Conservation (phyloP, 805 yeast genomes). For the Spathaspora arborariae region DNA sequence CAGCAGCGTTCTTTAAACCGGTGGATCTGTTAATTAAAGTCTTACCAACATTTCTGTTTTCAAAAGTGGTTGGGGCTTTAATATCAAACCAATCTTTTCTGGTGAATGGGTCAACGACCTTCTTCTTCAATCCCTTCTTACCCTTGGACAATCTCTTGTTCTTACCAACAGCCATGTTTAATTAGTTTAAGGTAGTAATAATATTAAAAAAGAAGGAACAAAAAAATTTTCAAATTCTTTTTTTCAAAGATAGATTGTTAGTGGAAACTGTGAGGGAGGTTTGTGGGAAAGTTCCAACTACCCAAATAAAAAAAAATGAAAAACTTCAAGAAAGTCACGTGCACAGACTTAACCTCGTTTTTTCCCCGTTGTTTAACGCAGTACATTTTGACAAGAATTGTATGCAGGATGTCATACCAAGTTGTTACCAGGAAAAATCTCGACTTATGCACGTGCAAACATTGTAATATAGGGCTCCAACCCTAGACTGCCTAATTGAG, state of each 20-base stretch:
- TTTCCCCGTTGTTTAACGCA: no score
- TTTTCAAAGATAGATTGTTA: background rate
- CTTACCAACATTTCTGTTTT: constrained; percentile 98
- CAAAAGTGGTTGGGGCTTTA: constrained; percentile 98
- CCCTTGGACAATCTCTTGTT: constrained; percentile 73
- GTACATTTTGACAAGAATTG: no score
- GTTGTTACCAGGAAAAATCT: no score
- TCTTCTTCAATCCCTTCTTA: constrained; percentile 98
- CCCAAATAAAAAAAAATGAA: background rate
- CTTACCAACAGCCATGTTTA: constrained; percentile 58
- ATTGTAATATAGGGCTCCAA: background rate
- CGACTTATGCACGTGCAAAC: background rate
- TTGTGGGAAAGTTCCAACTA: background rate
- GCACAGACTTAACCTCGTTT: no score
- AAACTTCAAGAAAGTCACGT: no score
- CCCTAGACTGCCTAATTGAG: background rate
- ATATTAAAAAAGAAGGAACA: background rate
- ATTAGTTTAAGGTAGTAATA: constrained; percentile 2
- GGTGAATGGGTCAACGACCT: constrained; percentile 98
- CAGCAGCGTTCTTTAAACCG: constrained; percentile 97
- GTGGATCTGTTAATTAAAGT: constrained; percentile 97
- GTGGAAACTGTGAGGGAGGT: background rate
- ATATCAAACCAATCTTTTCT: constrained; percentile 98
- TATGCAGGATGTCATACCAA: no score
- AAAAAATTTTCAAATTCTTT: constrained; percentile 1